Percentiles rank a stretch among this genome's conserved stretches.
phyloP scores from a whole-genome alignment of 2,329 filamentous ascomycete species.

The Atkinsonella hypoxylon region DNA sequence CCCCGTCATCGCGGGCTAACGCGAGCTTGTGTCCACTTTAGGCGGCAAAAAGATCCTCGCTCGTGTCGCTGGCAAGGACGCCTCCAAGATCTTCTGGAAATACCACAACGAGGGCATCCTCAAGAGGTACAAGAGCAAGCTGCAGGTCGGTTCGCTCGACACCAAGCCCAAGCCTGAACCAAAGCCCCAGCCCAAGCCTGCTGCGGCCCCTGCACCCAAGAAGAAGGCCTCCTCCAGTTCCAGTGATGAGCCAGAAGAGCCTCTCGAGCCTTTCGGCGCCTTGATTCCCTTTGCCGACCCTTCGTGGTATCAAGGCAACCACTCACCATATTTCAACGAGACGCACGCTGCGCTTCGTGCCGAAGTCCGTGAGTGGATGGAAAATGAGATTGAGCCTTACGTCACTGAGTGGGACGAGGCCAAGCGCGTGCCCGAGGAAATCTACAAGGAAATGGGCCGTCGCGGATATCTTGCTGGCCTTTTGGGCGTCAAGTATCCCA shows the following conservation, averaged over 20 bases:
- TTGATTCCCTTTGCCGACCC: slow-evolving; percentile 88
- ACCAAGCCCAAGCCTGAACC: slow-evolving; percentile 63
- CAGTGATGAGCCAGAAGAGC: slow-evolving; percentile 42
- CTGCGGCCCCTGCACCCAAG: slow-evolving; percentile 17
- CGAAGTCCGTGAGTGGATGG: slow-evolving; percentile 88
- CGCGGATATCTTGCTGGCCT: slow-evolving; percentile 89
- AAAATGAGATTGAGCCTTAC: slow-evolving; percentile 76
- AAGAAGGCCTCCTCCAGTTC: slow-evolving; percentile 21
- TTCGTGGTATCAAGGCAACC: slow-evolving; percentile 87
- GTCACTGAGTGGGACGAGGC: slow-evolving; percentile 96
- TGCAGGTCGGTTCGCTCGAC: slow-evolving; percentile 81
- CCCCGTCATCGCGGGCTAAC: neutral
- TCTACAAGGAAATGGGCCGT: slow-evolving; percentile 94
- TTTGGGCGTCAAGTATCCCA: slow-evolving; percentile 72
- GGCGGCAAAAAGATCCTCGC: slow-evolving; percentile 55
- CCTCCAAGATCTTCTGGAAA: slow-evolving; percentile 58
- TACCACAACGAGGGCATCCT: slow-evolving; percentile 78
- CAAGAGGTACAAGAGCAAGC: slow-evolving; percentile 69
- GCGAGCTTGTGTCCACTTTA: slow-evolving; percentile 12
- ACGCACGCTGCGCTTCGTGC: slow-evolving; percentile 81
- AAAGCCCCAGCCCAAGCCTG: slow-evolving; percentile 26
- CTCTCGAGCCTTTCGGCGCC: slow-evolving; percentile 74
- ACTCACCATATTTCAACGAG: slow-evolving; percentile 94
- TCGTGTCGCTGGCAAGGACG: slow-evolving; percentile 52
- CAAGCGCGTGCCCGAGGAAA: slow-evolving; percentile 72